Conservation (phyloP, 1,139 yeast species). For the Suhomyces coccinellae region DNA sequence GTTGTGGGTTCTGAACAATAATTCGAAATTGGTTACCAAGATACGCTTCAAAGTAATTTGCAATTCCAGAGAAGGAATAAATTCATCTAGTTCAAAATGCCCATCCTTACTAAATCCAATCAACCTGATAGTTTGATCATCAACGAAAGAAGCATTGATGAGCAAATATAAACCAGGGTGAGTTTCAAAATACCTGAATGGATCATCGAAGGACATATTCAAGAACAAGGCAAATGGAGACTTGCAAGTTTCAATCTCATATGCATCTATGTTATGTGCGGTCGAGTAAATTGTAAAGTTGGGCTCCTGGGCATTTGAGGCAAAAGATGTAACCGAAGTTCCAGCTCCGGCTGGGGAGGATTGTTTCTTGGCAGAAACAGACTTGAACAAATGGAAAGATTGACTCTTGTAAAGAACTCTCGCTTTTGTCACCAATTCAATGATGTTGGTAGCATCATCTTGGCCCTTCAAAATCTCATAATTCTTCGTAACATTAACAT, state of each 20-base stretch:
- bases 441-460: constrained; percentile 39
- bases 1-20: constrained; percentile 25
- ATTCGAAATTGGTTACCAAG: constrained; percentile 23
- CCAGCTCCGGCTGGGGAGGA: constrained; percentile 2
- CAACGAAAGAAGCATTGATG: constrained; percentile 30
- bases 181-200: constrained; percentile 25
- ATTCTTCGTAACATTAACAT: constrained; percentile 19
- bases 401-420: constrained; percentile 74
- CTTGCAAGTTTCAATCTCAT: constrained; percentile 56
- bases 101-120: constrained; percentile 29
- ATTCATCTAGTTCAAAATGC: constrained; percentile 26
- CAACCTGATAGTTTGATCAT: constrained; percentile 31
- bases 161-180: constrained; percentile 29
- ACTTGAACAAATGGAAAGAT: constrained; percentile 81
- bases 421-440: constrained; percentile 73
- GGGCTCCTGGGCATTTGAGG: constrained; percentile 16
- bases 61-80: constrained; percentile 25
- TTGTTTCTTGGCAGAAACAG: constrained; percentile 10
- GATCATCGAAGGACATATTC: constrained; percentile 41
- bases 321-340: constrained; percentile 5
- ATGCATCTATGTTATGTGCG: constrained; percentile 71
- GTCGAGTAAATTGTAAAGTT: constrained; percentile 65
- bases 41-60: constrained; percentile 24
- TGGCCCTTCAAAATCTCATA: constrained; percentile 24
- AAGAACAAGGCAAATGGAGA: constrained; percentile 67